Evolutionary conservation across 176 grass and related monocot genomes (phyloP).

Genomic region (Hordeum marinum): DNA sequence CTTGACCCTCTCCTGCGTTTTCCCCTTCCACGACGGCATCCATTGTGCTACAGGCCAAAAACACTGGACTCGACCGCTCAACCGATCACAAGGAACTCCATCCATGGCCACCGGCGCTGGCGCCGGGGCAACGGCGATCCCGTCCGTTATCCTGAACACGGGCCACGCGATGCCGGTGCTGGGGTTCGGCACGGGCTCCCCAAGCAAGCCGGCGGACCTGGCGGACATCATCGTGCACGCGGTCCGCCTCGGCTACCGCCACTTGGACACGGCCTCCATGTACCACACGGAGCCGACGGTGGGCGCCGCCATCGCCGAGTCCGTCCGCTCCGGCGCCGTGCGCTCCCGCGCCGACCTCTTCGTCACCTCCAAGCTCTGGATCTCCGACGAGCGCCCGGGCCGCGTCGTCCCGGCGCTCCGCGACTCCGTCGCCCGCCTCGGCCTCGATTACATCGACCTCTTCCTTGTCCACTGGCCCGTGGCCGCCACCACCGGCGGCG

Average conservation of each 20-base stretch:
- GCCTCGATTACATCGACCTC: conserved; percentile 64
- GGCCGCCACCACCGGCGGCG: neutral
- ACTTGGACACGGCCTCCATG: conserved; percentile 44
- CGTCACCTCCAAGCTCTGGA: conserved; percentile 59
- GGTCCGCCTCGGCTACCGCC: conserved; percentile 46
- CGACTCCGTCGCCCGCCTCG: conserved; percentile 43
- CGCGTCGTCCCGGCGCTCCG: conserved; percentile 54
- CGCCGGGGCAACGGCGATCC: neutral
- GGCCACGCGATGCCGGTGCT: conserved; percentile 43
- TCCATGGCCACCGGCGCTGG: neutral
- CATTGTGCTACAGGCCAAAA: too few species aligned
- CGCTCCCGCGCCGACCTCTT: conserved; percentile 43
- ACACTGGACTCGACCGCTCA: neutral
- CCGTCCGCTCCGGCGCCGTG: conserved; percentile 30
- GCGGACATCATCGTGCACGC: conserved; percentile 14
- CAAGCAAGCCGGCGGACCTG: conserved; percentile 16
- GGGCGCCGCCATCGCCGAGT: conserved; percentile 33
- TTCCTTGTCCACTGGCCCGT: conserved; percentile 78
- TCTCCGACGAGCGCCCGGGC: conserved; percentile 20
- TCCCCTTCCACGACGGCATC: too few species aligned
- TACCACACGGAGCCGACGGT: conserved; percentile 54
- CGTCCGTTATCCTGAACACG: conserved; percentile 29
- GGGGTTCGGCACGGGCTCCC: conserved; percentile 45
- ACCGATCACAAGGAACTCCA: neutral
- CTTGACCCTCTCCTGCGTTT: too few species aligned